Conservation (phyloP, 1,284 basidiomycete species). For the Fomitopsis palustris region DNA sequence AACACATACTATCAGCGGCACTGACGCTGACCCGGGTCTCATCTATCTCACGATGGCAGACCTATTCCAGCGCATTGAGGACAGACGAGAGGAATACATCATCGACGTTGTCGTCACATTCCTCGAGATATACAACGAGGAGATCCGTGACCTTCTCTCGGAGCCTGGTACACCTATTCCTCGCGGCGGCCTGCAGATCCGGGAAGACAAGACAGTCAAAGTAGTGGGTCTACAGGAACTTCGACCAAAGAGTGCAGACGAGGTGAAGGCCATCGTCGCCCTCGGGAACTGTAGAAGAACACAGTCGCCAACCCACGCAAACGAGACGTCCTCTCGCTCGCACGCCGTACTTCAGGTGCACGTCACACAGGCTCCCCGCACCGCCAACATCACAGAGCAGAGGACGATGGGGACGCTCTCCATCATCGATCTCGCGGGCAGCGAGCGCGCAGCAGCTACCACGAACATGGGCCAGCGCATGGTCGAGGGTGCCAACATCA, state of each 20-base stretch:
- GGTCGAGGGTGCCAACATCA: conserved; percentile 97
- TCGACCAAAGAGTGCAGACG: conserved; percentile 76
- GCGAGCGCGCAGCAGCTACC: conserved; percentile 92
- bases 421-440: conserved; percentile 95
- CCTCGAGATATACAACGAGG: conserved; percentile 97
- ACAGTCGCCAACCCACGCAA: conserved; percentile 91
- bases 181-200: conserved; percentile 84
- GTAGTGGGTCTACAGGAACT: conserved; percentile 83
- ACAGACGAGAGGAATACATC: conserved; percentile 77
- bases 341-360: conserved; percentile 96
- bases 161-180: conserved; percentile 65
- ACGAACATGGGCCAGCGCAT: conserved; percentile 96
- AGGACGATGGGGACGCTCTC: conserved; percentile 86
- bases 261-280: conserved; percentile 90
- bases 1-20: conserved; percentile 96
- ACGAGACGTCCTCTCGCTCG: conserved; percentile 92
- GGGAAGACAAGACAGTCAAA: conserved; percentile 91
- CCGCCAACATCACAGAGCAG: conserved; percentile 75
- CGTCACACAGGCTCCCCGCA: conserved; percentile 82
- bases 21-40: conserved; percentile 81
- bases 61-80: conserved; percentile 87
- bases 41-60: conserved; percentile 97
- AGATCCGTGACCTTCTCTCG: conserved; percentile 90
- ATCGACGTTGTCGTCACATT: conserved; percentile 89
- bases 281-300: conserved; percentile 85